Evolutionary conservation across 2,329 filamentous ascomycete genomes (phyloP).

Genomic region (Apiospora kogelbergensis): DNA sequence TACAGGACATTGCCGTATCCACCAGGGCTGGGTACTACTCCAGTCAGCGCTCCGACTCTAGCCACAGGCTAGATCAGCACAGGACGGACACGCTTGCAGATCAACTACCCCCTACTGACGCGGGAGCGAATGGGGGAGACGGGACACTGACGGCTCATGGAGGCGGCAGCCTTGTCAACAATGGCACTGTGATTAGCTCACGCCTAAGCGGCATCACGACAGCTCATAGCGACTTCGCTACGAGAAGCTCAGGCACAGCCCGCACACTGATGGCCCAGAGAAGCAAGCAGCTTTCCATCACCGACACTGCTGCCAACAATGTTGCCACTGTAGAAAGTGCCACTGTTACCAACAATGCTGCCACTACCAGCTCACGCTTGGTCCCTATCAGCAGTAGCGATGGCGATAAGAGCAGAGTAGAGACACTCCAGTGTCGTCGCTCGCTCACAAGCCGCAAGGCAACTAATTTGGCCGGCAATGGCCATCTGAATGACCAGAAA

Average conservation of each 20-base stretch:
- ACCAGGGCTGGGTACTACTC: not conserved
- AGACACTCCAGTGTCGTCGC: not conserved
- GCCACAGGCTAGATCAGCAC: not conserved
- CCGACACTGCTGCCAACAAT: not conserved
- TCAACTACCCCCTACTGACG: not conserved
- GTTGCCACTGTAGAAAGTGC: not conserved
- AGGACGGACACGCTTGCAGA: not conserved
- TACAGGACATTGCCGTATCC: constrained; percentile 24
- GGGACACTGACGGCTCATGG: not conserved
- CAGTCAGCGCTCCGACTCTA: not conserved
- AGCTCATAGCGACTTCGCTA: not conserved
- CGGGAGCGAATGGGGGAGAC: not conserved
- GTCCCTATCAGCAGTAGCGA: not conserved
- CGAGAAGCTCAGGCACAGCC: not conserved
- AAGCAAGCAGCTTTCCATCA: not conserved
- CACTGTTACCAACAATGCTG: not conserved
- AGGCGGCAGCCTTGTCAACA: not conserved
- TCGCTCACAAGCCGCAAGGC: not conserved
- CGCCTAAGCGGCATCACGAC: not conserved
- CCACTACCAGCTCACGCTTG: not conserved
- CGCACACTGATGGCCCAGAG: not conserved
- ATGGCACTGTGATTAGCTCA: not conserved
- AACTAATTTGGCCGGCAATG: not conserved
- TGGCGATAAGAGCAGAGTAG: not conserved
- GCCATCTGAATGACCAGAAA: not conserved